Base-by-base conservation (phyloP, 2,329 filamentous ascomycete genomes). In the Trematosphaeria pertusa region DNA sequence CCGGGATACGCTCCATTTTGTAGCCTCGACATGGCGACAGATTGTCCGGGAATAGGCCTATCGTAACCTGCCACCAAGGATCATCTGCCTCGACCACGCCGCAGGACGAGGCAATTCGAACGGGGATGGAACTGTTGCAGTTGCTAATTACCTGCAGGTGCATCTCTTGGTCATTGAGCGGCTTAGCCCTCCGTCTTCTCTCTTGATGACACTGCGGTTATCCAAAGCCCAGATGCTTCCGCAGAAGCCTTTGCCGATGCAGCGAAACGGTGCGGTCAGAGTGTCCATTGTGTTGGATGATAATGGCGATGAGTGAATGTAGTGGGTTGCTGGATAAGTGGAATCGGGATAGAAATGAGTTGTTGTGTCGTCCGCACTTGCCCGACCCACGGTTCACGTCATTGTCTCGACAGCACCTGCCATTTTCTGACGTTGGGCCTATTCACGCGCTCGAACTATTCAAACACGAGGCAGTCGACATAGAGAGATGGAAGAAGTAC, bases 31-130 rank as follows among this genome's bases (percentile, higher is more conserved):
- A 48, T 15, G 46, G 21, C 1, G 39, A 33, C 22, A 15, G 33
- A 19, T 52, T 4, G 33, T n/a, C 20, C 62, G 67, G 39, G 73
- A 74, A 46, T 21, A 34, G 37, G 28, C 10, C 24, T 11, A 30
- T 20, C 14, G 20, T 15, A 31, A 14, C 7, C 19, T 20, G 18
- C 24, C 33, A 36, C 24, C 14, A 26, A 8, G n/a, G 15, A 35
- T 48, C 45, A 22, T 22, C 33, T 14, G 37, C 11, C 31, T 37
- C 32, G 31, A 42, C 12, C 9, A 47, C 14, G 5, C 11, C 31
- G 30, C 37, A 20, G 20, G 32, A 48, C 20, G 33, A 26, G 2
- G 38, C 33, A 11, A 43, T 37, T 15, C 9, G 9, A 18, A 38
- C 11, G 30, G 24, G 30, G 11, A 20, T 14, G 2, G 12, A 26